These are phyloP conservation scores for Cephaloascus fragrans DNA, from an alignment of 805 yeast species.

Conservation along the genomic window DNA sequence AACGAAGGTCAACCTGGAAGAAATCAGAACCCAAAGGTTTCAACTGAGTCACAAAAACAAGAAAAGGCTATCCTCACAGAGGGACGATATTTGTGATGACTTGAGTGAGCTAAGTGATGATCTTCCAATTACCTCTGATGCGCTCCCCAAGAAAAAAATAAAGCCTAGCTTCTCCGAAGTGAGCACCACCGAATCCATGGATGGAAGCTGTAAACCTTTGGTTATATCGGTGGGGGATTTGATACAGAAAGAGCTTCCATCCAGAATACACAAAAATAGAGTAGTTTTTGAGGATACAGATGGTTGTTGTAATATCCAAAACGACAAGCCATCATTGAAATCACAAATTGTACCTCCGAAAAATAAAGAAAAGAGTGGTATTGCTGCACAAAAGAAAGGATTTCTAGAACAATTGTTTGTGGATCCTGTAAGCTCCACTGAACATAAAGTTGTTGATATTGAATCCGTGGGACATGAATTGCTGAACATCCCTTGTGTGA, in stretches of 20 bases:
- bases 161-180: neutral
- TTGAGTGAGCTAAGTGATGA: neutral
- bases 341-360: neutral
- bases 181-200: neutral
- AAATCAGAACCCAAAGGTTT: neutral
- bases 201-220: too few species aligned
- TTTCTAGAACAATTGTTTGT: too few species aligned
- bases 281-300: neutral
- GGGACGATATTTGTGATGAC: too few species aligned
- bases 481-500: too few species aligned
- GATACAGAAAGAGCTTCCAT: constrained; percentile 3
- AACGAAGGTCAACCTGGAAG: neutral
- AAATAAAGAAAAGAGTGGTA: neutral
- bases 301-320: neutral
- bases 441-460: neutral
- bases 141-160: too few species aligned
- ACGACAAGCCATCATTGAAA: neutral
- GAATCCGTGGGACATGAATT: neutral
- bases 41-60: too few species aligned
- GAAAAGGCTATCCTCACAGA: too few species aligned
- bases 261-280: constrained; percentile 2
- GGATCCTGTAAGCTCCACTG: neutral
- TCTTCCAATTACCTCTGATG: neutral
- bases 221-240: constrained; percentile 2
- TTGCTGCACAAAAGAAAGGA: neutral